Evolutionary conservation across 805 yeast species (phyloP), one percentile per base, ranked within the genome.

Genomic region (Nakazawaea wickerhamii): DNA sequence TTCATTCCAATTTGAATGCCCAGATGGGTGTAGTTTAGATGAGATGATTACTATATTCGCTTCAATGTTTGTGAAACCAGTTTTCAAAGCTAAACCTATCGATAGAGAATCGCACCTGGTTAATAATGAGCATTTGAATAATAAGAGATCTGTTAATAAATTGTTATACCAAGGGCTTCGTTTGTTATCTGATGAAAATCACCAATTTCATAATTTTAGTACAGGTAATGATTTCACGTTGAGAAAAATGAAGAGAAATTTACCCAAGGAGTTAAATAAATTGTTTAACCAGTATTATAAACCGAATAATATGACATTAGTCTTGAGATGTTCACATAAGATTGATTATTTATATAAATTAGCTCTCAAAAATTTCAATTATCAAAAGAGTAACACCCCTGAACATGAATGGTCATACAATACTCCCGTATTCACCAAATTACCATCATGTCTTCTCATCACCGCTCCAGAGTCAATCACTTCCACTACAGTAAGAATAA

Each of bases 261-360:
- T 79, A 7, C 63, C 57, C 45, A 55, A 53, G 0, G 52, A 60
- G 11, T 49, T 81, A 15, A 34, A 50, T 3, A 46, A 53, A 1
- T 78, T 73, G 53, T 77, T 65, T 49, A 46, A 61, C 2, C 45
- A 51, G 0, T 55, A 73, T 44, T 84, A 68, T 49, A 42, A 47
- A 9, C 64, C 82, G 0, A 60, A 63, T 1, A 78, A 69, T 33
- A 74, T 79, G 75, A 61, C 79, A 0, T 40, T 84, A 19, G 86
- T 81, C 1, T 49, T 84, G 4, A 68, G 74, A 50, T 83, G 90
- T 0, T 80, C 89, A 0, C 84, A 81, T 44, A 77, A 90, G 0
- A 49, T 82, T 26, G 79, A 79, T 48, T 58, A 63, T 20, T 55
- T 84, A 27, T 75, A 73, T 33, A 81, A 75, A 50, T 45, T 78